phyloP scores from a whole-genome alignment of 2,329 filamentous ascomycete species.

The Claviceps pazoutovae region DNA sequence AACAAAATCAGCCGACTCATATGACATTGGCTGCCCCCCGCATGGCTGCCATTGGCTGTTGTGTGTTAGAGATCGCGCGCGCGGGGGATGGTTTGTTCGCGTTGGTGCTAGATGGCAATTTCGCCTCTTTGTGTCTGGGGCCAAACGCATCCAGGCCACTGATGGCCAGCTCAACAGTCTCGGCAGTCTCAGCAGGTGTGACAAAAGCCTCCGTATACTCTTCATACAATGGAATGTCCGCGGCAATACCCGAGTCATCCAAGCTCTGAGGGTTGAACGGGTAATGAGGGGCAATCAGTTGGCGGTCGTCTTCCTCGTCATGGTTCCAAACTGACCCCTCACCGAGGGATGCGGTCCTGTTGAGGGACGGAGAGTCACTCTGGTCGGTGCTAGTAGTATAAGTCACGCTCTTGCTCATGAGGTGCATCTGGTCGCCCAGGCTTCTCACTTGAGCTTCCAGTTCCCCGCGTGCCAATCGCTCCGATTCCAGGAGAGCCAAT shows the following conservation, averaged over 20 bases:
- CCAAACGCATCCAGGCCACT: constrained; percentile 27
- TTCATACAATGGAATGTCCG: constrained; percentile 25
- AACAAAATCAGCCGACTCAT: constrained; percentile 2
- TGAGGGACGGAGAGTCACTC: constrained; percentile 19
- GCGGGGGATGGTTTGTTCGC: constrained; percentile 51
- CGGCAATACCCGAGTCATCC: constrained; percentile 24
- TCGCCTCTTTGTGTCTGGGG: constrained; percentile 24
- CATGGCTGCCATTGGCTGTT: constrained; percentile 10
- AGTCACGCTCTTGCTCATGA: constrained; percentile 26
- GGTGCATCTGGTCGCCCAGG: constrained; percentile 35
- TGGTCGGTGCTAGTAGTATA: constrained; percentile 8
- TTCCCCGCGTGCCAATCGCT: constrained; percentile 39
- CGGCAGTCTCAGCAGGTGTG: constrained; percentile 36
- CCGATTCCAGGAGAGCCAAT: constrained; percentile 38
- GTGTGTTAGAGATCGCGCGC: constrained; percentile 39
- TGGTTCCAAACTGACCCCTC: constrained; percentile 28
- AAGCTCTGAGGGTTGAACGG: constrained; percentile 2
- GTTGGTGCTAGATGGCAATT: constrained; percentile 40
- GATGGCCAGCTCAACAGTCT: constrained; percentile 33
- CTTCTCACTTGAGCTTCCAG: constrained; percentile 43
- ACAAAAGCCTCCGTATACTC: constrained; percentile 34
- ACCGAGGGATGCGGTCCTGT: constrained; percentile 18
- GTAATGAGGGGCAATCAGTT: neutral
- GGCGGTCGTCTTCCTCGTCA: constrained; percentile 24
- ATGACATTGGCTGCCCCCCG: constrained; percentile 14